A percentile compares a stretch with the other conserved stretches of the same genome.
These are phyloP conservation scores for Dryas octopetala DNA, from an alignment of 306 rosid genomes.

Conservation along the genomic window DNA sequence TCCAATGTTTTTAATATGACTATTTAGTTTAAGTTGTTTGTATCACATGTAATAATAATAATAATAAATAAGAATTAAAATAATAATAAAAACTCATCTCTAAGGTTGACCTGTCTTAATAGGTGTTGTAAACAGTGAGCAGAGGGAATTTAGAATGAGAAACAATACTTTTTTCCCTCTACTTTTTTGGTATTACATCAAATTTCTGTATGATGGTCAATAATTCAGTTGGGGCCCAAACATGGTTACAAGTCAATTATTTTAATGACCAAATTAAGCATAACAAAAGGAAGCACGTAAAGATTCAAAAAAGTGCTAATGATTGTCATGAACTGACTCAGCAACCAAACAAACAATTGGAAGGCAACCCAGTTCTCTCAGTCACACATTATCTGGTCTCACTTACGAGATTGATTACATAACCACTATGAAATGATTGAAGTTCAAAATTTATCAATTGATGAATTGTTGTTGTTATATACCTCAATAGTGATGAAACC, in stretches of 20 bases:
- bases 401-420: background rate
- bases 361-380: background rate
- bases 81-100: too few relatives aligned
- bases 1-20: too few relatives aligned
- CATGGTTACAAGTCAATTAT: background rate
- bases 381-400: background rate
- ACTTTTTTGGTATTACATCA: background rate
- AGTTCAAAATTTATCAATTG: too few relatives aligned
- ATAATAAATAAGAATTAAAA: too few relatives aligned
- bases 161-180: background rate
- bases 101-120: too few relatives aligned
- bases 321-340: background rate
- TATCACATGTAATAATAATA: too few relatives aligned
- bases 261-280: conserved; percentile 9
- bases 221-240: background rate
- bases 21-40: too few relatives aligned
- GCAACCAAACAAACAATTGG: conserved; percentile 2
- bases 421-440: too few relatives aligned
- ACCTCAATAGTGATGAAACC: conserved; percentile 83
- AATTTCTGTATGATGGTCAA: background rate
- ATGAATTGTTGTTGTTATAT: background rate
- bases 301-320: background rate
- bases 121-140: too few relatives aligned
- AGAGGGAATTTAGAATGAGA: too few relatives aligned
- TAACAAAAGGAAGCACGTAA: conserved; percentile 8